Evolutionary conservation across 345 rosid species (phyloP), one percentile per base, ranked within the genome.

Genomic region (Brassica napus): DNA sequence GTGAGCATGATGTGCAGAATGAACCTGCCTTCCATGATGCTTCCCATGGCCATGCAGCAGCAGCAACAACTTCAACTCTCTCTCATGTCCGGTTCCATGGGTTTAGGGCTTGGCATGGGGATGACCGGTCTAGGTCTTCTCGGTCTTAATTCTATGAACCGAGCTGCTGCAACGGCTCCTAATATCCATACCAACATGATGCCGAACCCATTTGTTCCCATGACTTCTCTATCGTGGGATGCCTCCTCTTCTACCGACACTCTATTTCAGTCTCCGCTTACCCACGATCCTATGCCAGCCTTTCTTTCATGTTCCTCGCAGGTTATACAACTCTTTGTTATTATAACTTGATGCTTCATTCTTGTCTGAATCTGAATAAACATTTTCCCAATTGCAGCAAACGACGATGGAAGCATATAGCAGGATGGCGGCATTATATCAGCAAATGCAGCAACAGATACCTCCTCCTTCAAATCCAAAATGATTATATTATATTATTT

Each of bases 1-100:
- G 89, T 93, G 28, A 87, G 90, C 49, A 86, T 95, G 90, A 87
- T 93, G 89, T 84, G 83, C 77, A 86, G 96, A 83, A 88, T 91
- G 89, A 93, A 80, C 80, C 75, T 93, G 71, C 87, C 89, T 44
- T 90, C 87, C 12, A 83, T 92, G 93, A 89, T 91, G 92, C 66
- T 91, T 79, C 97, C 97, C 0, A 77, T 91, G 86, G 77, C 92
- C n/a, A 82, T 88, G 94, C 98, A 90, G 71, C 97, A 91, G 28
- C 75, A 74, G 37, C 83, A 91, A 76, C 83, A 91, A 78, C 89
- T 94, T 57, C 98, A 91, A 12, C 84, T 92, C 87, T 86, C 97
- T 1, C 86, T 94, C 89, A 85, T 95, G 97, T 79, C 86, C n/a
- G 75, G 59, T 69, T 83, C 90, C 7, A 82, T 88, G 90, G 88